A percentile compares a stretch with the other conserved stretches of the same genome.
phyloP scores from a whole-genome alignment of 306 rosid species.

The Acacia confusa region DNA sequence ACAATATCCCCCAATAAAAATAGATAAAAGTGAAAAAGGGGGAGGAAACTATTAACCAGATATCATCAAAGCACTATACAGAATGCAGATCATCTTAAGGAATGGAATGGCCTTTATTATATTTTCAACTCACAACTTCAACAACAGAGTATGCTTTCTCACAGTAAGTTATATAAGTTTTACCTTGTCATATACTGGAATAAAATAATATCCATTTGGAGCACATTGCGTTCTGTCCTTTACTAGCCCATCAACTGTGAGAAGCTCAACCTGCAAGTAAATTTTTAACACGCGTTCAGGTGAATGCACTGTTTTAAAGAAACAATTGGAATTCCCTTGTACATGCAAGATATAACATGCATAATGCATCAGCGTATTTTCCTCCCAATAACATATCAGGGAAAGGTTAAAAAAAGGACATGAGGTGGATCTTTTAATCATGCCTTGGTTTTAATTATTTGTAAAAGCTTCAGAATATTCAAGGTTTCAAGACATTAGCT shows the following conservation, averaged over 20 bases:
- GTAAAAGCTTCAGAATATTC: neutral
- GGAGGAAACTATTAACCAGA: neutral
- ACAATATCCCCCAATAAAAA: neutral
- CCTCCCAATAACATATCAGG: neutral
- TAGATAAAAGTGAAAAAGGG: neutral
- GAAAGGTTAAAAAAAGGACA: neutral
- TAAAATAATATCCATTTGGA: conserved; percentile 98
- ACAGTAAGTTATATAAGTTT: conserved; percentile 25
- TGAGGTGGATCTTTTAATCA: neutral
- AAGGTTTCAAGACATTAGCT: neutral
- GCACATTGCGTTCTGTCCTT: conserved; percentile 97
- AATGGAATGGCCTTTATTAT: neutral
- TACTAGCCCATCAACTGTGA: conserved; percentile 84
- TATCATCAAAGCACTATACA: neutral
- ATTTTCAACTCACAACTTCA: conserved; percentile 2
- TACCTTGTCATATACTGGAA: conserved; percentile 99
- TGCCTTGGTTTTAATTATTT: neutral
- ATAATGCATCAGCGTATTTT: neutral
- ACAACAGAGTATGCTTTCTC: conserved; percentile 13
- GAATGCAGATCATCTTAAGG: neutral
- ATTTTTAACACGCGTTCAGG: conserved; percentile 6
- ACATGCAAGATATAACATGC: neutral
- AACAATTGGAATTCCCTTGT: conserved; percentile 14
- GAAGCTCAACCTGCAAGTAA: conserved; percentile 84
- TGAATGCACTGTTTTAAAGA: neutral